Base-by-base conservation (phyloP, 2,329 filamentous ascomycete species). In the Penicillium oxalicum region DNA sequence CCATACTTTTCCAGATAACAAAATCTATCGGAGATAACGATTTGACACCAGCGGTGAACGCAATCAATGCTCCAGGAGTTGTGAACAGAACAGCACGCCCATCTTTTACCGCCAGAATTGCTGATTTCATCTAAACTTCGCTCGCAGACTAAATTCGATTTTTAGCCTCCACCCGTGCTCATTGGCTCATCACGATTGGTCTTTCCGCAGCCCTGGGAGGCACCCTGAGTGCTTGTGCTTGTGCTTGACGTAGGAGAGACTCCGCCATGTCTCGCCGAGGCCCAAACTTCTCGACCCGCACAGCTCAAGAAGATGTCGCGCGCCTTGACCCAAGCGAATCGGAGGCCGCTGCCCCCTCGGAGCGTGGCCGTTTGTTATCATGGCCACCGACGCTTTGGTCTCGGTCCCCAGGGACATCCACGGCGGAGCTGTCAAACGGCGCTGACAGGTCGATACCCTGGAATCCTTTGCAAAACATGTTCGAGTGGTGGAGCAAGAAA, bases 231-330 rank as follows among this genome's bases (percentile, higher is more conserved):
- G 34, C 24, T 38, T 42, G 40, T 27, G 47, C 48, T 43, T 49
- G 50, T 50, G 18, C 18, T 18, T 18, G 18, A 18, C 18, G 2
- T 38, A 50, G 47, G 41, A 50, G 55, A 42, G 43, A 55, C 49
- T 39, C 57, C 52, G 56, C 57, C 40, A 55, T 65, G 55, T 61
- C 65, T 60, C 62, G 67, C 52, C 62, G 61, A 56, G 61, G 65
- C 47, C 68, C 68, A n/a, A 67, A 62, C 47, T 70, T 71, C 53
- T 67, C 67, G 18, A 63, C 68, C 41, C 65, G 67, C 48, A 65
- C 67, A 7, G 60, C 69, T 34, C 53, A 64, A 54, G 69, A 68
- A 58, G 69, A 71, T 62, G 64, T 56, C 29, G 59, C 62, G 13
- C 62, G 66, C 44, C 52, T 71, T 28, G 68, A 59, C 39, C 66